Evolutionary conservation across 495 filamentous ascomycete species (phyloP).

Genomic region (Pseudoneurospora amorphoporcata): DNA sequence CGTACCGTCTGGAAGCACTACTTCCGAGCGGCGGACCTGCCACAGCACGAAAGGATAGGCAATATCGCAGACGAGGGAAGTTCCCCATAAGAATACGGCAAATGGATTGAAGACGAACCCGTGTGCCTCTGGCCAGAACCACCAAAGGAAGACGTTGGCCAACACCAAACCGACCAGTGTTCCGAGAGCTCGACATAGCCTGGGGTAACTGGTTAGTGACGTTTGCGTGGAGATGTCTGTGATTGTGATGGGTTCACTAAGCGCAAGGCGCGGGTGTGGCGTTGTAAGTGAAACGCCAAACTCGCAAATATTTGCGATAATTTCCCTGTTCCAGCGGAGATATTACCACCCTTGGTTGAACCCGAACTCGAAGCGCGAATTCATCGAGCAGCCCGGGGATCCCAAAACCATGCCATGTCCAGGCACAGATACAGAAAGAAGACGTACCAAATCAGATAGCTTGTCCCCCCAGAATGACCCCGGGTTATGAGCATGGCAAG

Average conservation of each 20-base stretch:
- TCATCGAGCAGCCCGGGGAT: background rate
- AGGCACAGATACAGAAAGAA: background rate
- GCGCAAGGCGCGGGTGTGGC: background rate
- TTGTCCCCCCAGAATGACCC: constrained; percentile 31
- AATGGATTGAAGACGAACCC: constrained; percentile 25
- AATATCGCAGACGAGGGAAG: constrained; percentile 24
- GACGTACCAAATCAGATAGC: constrained; percentile 33
- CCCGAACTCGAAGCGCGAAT: background rate
- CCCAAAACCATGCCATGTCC: background rate
- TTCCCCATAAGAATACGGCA: constrained; percentile 25
- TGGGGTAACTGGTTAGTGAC: background rate
- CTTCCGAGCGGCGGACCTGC: constrained; percentile 22
- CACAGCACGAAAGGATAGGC: constrained; percentile 29
- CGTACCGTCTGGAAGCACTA: constrained; percentile 23
- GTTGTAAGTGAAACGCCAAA: background rate
- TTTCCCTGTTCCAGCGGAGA: background rate
- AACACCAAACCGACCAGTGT: constrained; percentile 25
- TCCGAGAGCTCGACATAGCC: constrained; percentile 27
- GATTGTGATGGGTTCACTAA: background rate
- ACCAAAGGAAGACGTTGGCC: constrained; percentile 25
- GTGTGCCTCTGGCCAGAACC: constrained; percentile 33
- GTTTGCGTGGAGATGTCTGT: background rate
- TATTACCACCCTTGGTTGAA: background rate
- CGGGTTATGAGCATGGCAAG: constrained; percentile 27
- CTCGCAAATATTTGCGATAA: background rate